Evolutionary conservation across 441 rosid species (phyloP).

Genomic region (Brassica balearica): DNA sequence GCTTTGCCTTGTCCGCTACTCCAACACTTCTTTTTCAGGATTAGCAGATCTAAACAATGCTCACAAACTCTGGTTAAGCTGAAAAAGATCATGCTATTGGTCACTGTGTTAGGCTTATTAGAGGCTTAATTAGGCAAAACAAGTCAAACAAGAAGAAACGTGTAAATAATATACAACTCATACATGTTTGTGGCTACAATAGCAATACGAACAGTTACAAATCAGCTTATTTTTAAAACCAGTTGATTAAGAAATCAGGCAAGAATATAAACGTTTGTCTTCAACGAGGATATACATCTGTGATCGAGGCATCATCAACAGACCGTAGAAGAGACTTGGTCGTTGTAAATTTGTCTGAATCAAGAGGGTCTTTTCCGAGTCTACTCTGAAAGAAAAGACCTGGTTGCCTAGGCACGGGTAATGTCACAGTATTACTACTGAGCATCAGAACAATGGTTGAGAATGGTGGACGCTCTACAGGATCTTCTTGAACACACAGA

Average conservation of each 20-base stretch:
- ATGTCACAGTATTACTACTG: conserved; percentile 32
- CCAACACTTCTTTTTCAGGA: background rate
- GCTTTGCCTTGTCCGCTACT: background rate
- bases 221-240: background rate
- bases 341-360: conserved; percentile 8
- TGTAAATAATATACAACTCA: background rate
- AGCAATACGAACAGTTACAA: background rate
- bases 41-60: background rate
- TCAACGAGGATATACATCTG: conserved; percentile 15
- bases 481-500: conserved; percentile 54
- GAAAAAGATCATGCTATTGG: background rate
- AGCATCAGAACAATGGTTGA: conserved; percentile 39
- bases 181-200: background rate
- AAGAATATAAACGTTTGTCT: background rate
- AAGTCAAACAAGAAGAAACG: background rate
- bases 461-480: conserved; percentile 43
- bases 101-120: background rate
- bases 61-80: background rate
- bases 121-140: background rate
- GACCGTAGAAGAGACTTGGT: conserved; percentile 28
- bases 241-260: background rate
- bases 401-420: conserved; percentile 32
- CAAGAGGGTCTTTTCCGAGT: background rate
- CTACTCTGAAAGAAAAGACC: conserved; percentile 37
- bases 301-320: conserved; percentile 39